phyloP scores from a whole-genome alignment of 768 basidiomycete genomes.

The Nidularia sp. region DNA sequence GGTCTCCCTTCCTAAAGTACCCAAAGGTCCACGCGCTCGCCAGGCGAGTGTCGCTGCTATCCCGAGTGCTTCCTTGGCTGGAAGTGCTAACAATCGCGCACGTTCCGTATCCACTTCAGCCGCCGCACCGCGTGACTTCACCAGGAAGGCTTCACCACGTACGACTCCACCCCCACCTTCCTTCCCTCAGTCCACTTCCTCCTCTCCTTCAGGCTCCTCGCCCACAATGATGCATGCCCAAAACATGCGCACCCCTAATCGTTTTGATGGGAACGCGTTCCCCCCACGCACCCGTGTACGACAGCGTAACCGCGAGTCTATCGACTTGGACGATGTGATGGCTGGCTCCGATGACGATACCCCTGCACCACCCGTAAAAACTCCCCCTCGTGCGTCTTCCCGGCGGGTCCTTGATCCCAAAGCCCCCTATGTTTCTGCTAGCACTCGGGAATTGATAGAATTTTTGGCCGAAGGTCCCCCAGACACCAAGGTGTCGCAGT shows the following conservation, averaged over 20 bases:
- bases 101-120: slow-evolving; percentile 39
- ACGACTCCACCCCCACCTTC: slow-evolving; percentile 23
- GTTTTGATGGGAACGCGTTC: slow-evolving; percentile 22
- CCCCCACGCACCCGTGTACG: slow-evolving; percentile 49
- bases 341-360: slow-evolving; percentile 63
- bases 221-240: slow-evolving; percentile 18
- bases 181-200: slow-evolving; percentile 17
- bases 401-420: slow-evolving; percentile 6
- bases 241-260: background rate
- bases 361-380: slow-evolving; percentile 12
- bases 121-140: slow-evolving; percentile 18
- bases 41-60: slow-evolving; percentile 42
- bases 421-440: slow-evolving; percentile 27
- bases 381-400: slow-evolving; percentile 12
- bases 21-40: slow-evolving; percentile 28
- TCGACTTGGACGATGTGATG: slow-evolving; percentile 77
- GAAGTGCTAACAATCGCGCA: slow-evolving; percentile 25
- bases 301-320: slow-evolving; percentile 57
- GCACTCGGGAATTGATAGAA: slow-evolving; percentile 52
- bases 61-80: slow-evolving; percentile 26
- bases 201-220: slow-evolving; percentile 13
- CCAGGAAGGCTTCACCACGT: slow-evolving; percentile 21
- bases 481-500: slow-evolving; percentile 37
- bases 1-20: slow-evolving; percentile 20
- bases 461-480: slow-evolving; percentile 55